phyloP scores from a whole-genome alignment of 2,329 filamentous ascomycete species.

The Trichoderma sp. region DNA sequence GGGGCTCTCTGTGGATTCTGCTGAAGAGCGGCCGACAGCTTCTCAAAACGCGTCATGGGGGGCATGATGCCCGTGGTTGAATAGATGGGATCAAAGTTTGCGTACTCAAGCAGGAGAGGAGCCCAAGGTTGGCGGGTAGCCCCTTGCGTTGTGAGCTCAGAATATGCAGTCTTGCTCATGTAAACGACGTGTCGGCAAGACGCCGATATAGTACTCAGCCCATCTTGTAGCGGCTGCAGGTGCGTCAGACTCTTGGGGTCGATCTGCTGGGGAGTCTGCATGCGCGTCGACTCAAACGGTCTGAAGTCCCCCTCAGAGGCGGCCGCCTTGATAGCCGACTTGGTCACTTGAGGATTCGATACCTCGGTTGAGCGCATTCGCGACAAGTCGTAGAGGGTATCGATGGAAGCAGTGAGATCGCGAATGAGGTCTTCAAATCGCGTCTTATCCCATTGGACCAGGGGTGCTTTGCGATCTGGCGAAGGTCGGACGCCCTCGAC shows the following conservation, averaged over 20 bases:
- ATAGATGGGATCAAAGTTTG: slow-evolving; percentile 64
- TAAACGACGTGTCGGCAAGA: slow-evolving; percentile 51
- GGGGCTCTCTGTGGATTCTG: slow-evolving; percentile 54
- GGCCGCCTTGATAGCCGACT: slow-evolving; percentile 40
- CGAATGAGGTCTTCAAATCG: slow-evolving; percentile 74
- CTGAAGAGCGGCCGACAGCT: slow-evolving; percentile 61
- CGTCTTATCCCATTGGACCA: slow-evolving; percentile 69
- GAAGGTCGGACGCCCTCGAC: slow-evolving; percentile 46
- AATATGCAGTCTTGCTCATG: slow-evolving; percentile 55
- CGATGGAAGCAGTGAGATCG: slow-evolving; percentile 76
- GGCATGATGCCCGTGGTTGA: slow-evolving; percentile 64
- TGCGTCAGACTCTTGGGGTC: slow-evolving; percentile 57
- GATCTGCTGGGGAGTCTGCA: slow-evolving; percentile 63
- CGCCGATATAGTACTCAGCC: slow-evolving; percentile 34
- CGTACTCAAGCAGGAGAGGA: slow-evolving; percentile 72
- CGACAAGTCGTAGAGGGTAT: slow-evolving; percentile 77
- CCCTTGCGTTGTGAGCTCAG: slow-evolving; percentile 48
- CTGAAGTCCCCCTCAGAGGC: slow-evolving; percentile 48
- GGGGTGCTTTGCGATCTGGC: slow-evolving; percentile 56
- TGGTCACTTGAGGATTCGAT: slow-evolving; percentile 37
- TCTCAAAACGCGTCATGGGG: slow-evolving; percentile 66
- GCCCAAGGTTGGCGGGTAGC: slow-evolving; percentile 50
- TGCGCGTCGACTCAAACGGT: slow-evolving; percentile 61
- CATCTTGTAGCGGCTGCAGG: slow-evolving; percentile 47
- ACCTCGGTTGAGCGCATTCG: slow-evolving; percentile 59